Percentiles rank a stretch among this genome's conserved stretches.
These are phyloP conservation scores for Diaporthe sp. DNA, from an alignment of 2,329 filamentous ascomycete genomes.

Conservation along the genomic window DNA sequence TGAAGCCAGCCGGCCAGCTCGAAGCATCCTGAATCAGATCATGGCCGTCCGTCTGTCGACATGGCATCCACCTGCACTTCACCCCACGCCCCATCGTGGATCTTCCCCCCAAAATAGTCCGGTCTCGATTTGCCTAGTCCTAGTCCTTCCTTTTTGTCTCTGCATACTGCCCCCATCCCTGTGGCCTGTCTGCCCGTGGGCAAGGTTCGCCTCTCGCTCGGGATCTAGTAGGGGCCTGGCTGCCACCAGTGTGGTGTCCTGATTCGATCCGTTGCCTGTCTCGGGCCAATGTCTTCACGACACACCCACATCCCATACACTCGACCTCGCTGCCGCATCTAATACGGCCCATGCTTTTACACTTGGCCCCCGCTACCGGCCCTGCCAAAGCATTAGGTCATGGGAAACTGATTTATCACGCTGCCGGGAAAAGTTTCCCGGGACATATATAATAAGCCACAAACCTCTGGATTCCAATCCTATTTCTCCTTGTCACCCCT, in stretches of 20 bases:
- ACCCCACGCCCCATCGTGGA: constrained; percentile 28
- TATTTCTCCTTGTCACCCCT: background rate
- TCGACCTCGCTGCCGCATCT: constrained; percentile 7
- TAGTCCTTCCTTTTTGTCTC: constrained; percentile 32
- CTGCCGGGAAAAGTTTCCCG: constrained; percentile 11
- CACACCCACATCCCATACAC: constrained; percentile 39
- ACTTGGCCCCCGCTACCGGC: constrained; percentile 46
- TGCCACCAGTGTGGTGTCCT: constrained; percentile 43
- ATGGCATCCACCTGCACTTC: background rate
- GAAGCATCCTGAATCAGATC: constrained; percentile 10
- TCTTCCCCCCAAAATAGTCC: constrained; percentile 29
- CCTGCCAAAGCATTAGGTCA: constrained; percentile 53
- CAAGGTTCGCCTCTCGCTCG: constrained; percentile 16
- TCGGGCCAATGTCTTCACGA: constrained; percentile 57
- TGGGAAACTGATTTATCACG: constrained; percentile 45
- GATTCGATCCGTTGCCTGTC: constrained; percentile 42
- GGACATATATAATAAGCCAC: constrained; percentile 25
- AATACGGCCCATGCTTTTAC: constrained; percentile 7
- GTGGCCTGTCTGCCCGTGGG: constrained; percentile 20
- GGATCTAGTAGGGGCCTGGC: constrained; percentile 11
- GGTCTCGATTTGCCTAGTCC: constrained; percentile 30
- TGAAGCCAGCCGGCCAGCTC: background rate
- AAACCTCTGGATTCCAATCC: constrained; percentile 32
- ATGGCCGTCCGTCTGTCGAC: background rate
- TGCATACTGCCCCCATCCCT: constrained; percentile 36